phyloP scores from a whole-genome alignment of 2,329 filamentous ascomycete species.

The Botrytis elliptica region DNA sequence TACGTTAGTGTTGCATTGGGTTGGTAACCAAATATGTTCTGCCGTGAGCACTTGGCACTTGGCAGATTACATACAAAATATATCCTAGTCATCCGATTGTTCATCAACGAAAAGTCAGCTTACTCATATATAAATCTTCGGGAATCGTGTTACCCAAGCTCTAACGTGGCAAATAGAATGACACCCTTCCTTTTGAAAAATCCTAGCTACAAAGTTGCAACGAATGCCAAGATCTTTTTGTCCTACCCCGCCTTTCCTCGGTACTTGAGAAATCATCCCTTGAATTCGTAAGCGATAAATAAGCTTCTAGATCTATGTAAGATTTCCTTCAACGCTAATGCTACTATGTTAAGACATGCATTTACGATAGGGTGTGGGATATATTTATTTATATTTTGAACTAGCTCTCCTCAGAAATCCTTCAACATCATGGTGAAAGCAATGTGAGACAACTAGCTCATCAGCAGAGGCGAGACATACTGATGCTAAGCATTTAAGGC shows the following conservation, averaged over 20 bases:
- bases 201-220: neutral
- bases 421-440: neutral
- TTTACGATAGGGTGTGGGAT: neutral
- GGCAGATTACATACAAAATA: too few species aligned
- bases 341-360: neutral
- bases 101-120: constrained; percentile 5
- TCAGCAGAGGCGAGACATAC: neutral
- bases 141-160: neutral
- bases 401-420: neutral
- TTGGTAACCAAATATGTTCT: neutral
- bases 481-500: neutral
- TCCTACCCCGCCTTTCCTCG: neutral
- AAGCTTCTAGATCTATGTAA: neutral
- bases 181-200: too few species aligned
- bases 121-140: neutral
- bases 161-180: neutral
- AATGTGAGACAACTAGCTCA: neutral
- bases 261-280: neutral
- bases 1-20: neutral
- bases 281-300: neutral
- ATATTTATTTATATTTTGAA: neutral
- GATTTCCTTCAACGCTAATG: neutral
- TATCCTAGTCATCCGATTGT: neutral
- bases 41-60: neutral
- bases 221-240: neutral